A percentile compares a stretch with the other conserved stretches of the same genome.
phyloP scores from a whole-genome alignment of 768 basidiomycete species.

The Suillus fuscotomentosus region DNA sequence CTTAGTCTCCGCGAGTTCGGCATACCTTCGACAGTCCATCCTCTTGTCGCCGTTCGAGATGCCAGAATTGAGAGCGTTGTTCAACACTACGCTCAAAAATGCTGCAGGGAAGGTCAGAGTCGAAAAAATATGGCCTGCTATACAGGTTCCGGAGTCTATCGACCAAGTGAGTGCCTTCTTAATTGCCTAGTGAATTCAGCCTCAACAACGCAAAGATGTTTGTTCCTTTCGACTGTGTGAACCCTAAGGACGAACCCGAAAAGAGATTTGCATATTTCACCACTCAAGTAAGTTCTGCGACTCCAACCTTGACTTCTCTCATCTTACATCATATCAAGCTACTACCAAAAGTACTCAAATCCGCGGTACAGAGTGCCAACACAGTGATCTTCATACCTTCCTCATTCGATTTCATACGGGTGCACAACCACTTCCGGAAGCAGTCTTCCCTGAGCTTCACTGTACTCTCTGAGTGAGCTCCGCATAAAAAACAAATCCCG shows the following conservation, averaged over 20 bases:
- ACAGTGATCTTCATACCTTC: conserved; percentile 90
- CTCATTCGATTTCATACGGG: conserved; percentile 93
- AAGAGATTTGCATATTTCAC: conserved; percentile 87
- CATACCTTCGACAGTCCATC: conserved; percentile 87
- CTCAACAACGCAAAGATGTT: conserved; percentile 52
- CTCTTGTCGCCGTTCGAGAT: conserved; percentile 86
- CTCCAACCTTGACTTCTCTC: neutral
- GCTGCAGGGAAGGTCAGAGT: conserved; percentile 80
- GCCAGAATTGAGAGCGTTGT: conserved; percentile 82
- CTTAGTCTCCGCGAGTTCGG: conserved; percentile 48
- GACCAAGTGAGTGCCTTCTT: conserved; percentile 56
- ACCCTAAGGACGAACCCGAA: conserved; percentile 77
- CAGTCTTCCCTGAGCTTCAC: conserved; percentile 67
- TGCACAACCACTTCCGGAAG: conserved; percentile 85
- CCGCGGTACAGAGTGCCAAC: conserved; percentile 89
- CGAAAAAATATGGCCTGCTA: conserved; percentile 66
- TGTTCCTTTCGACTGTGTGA: conserved; percentile 67
- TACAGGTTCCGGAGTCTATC: conserved; percentile 81
- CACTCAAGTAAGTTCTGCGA: conserved; percentile 55
- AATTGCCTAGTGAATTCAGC: neutral
- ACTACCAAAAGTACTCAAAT: conserved; percentile 80
- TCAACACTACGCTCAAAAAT: conserved; percentile 74
- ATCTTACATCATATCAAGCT: conserved; percentile 45
- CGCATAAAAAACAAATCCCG: neutral
- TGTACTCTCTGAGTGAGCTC: conserved; percentile 83